phyloP scores from a whole-genome alignment of 805 yeast genomes.

The Saturnispora galanensis region DNA sequence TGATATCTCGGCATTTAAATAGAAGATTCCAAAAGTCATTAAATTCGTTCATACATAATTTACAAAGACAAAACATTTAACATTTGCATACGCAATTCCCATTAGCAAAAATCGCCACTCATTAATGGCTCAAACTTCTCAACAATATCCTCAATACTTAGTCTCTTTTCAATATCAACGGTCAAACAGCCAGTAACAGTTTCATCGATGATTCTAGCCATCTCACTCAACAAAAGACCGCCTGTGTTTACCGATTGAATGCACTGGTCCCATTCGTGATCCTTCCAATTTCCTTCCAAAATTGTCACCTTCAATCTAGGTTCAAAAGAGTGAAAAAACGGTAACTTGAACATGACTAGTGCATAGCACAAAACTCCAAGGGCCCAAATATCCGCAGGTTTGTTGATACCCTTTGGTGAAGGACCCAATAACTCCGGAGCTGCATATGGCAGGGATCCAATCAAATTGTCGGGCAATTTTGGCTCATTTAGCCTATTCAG shows the following conservation, averaged over 20 bases:
- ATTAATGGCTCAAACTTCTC: background rate
- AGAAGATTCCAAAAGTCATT: background rate
- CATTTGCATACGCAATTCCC: background rate
- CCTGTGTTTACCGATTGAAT: conserved; percentile 1
- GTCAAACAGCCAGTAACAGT: conserved; percentile 7
- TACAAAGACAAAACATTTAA: too few relatives aligned
- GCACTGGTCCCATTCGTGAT: conserved; percentile 7
- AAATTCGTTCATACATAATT: background rate
- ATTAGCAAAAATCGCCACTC: conserved; percentile 1
- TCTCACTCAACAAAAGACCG: background rate
- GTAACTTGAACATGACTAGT: conserved; percentile 62
- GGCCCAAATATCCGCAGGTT: conserved; percentile 84
- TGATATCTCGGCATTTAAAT: background rate
- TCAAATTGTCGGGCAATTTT: conserved; percentile 18
- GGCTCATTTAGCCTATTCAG: conserved; percentile 1
- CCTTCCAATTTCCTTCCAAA: conserved; percentile 40
- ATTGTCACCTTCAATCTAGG: conserved; percentile 71
- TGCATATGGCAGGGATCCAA: conserved; percentile 89
- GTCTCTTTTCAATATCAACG: conserved; percentile 3
- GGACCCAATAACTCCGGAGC: conserved; percentile 74
- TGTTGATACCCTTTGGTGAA: conserved; percentile 47
- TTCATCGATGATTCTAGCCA: background rate
- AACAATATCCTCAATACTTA: conserved; percentile 5
- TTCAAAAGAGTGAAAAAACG: conserved; percentile 77
- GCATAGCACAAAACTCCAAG: conserved; percentile 72